phyloP scores from a whole-genome alignment of 1,284 basidiomycete species.

The Trichosporon sp. region DNA sequence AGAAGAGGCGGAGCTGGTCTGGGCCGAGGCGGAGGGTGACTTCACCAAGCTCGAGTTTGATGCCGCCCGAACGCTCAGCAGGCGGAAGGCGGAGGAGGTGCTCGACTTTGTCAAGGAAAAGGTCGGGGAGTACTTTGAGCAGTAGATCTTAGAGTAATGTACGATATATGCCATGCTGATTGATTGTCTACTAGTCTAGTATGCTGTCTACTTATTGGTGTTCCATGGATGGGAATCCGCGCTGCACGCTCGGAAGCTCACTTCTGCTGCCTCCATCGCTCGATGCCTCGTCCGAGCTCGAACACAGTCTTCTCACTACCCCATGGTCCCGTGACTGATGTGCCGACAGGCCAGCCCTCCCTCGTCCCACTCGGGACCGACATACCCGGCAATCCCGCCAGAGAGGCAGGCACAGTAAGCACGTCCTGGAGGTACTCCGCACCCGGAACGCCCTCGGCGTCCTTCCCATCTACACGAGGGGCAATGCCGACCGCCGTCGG shows the following conservation, averaged over 20 bases:
- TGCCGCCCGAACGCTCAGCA: conserved; percentile 35
- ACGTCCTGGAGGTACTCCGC: conserved; percentile 83
- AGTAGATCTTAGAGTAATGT: background rate
- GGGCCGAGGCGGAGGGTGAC: conserved; percentile 55
- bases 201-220: too few relatives aligned
- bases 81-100: conserved; percentile 36
- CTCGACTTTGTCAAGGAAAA: conserved; percentile 26
- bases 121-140: conserved; percentile 24
- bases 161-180: conserved; percentile 14
- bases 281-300: conserved; percentile 58
- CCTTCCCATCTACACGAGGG: conserved; percentile 55
- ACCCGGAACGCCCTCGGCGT: conserved; percentile 50
- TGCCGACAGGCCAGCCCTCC: conserved; percentile 81
- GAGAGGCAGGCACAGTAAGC: conserved; percentile 84
- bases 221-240: too few relatives aligned
- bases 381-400: conserved; percentile 84
- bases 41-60: conserved; percentile 44
- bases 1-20: conserved; percentile 58
- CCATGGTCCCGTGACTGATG: conserved; percentile 88
- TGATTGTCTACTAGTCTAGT: conserved; percentile 3
- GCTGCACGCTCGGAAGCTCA: too few relatives aligned
- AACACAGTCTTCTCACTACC: conserved; percentile 73
- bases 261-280: conserved; percentile 36
- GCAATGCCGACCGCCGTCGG: conserved; percentile 81
- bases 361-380: conserved; percentile 67